Percentiles rank a stretch among this genome's conserved stretches.
These are phyloP conservation scores for Trichoderma hamatum DNA, from an alignment of 2,329 filamentous ascomycete genomes.

Conservation along the genomic window DNA sequence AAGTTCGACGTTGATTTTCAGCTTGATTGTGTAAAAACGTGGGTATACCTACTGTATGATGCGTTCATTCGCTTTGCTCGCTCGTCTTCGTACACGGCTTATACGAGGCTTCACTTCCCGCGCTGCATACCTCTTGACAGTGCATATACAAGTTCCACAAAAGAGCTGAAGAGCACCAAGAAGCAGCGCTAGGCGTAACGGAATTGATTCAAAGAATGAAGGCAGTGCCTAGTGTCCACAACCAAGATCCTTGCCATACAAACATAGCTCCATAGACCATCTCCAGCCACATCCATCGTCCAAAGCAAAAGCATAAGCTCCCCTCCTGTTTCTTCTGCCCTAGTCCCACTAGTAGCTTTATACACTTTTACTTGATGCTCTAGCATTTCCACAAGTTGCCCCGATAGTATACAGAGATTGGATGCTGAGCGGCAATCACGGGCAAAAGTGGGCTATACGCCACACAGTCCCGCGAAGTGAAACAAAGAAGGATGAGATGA, in stretches of 20 bases:
- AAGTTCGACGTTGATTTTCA: neutral
- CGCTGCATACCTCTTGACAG: neutral
- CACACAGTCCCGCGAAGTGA: neutral
- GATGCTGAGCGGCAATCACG: constrained; percentile 19
- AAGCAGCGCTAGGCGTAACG: constrained; percentile 13
- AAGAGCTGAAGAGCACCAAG: neutral
- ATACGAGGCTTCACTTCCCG: neutral
- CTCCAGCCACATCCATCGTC: neutral
- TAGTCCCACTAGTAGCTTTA: neutral
- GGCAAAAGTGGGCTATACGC: constrained; percentile 19
- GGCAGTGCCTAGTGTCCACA: neutral
- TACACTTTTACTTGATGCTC: neutral
- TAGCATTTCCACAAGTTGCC: no score
- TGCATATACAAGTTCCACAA: neutral
- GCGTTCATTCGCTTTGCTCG: no score
- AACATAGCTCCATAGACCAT: neutral
- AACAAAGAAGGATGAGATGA: neutral
- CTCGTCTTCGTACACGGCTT: neutral
- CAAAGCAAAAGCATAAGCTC: neutral
- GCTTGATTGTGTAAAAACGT: neutral
- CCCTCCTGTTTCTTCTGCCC: neutral
- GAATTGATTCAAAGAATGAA: neutral
- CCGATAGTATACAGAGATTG: neutral
- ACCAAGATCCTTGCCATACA: neutral
- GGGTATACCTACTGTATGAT: no score